phyloP scores from a whole-genome alignment of 805 yeast genomes.

The Starmerella tilneyi region DNA sequence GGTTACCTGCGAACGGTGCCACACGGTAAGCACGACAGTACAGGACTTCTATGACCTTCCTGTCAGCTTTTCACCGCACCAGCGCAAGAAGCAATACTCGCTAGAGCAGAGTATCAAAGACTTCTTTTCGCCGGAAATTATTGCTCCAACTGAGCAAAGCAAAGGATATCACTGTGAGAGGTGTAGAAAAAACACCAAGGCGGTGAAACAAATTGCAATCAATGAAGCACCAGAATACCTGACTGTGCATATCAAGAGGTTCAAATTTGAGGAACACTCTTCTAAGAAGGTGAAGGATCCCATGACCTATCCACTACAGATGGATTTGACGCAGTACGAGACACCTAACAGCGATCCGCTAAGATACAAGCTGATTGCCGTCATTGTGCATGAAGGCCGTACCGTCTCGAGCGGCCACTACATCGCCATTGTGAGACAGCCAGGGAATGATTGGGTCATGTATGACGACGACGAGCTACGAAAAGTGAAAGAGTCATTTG shows the following conservation, averaged over 20 bases:
- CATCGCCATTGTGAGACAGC: conserved; percentile 80
- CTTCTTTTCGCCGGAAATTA: conserved; percentile 72
- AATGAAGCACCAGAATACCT: conserved; percentile 80
- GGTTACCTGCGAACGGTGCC: conserved; percentile 74
- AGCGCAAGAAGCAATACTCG: conserved; percentile 41
- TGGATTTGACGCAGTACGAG: conserved; percentile 57
- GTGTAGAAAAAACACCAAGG: conserved; percentile 67
- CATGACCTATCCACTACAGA: conserved; percentile 64
- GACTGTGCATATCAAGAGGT: conserved; percentile 78
- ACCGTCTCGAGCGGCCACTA: conserved; percentile 90
- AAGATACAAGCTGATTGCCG: conserved; percentile 63
- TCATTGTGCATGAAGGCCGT: conserved; percentile 89
- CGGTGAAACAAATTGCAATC: conserved; percentile 63
- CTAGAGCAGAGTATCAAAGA: conserved; percentile 67
- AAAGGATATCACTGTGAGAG: conserved; percentile 71
- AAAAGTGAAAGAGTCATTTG: conserved; percentile 58
- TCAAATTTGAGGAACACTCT: conserved; percentile 57
- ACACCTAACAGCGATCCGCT: conserved; percentile 34
- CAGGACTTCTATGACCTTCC: conserved; percentile 93
- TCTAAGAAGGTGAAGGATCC: conserved; percentile 75
- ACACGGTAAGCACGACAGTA: conserved; percentile 71
- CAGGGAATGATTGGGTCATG: conserved; percentile 84
- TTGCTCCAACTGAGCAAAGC: conserved; percentile 29
- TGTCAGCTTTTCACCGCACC: conserved; percentile 47
- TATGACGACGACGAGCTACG: conserved; percentile 90